Evolutionary conservation across 192 early-diverging fungal species (phyloP).

Genomic region (Backusella westeae): DNA sequence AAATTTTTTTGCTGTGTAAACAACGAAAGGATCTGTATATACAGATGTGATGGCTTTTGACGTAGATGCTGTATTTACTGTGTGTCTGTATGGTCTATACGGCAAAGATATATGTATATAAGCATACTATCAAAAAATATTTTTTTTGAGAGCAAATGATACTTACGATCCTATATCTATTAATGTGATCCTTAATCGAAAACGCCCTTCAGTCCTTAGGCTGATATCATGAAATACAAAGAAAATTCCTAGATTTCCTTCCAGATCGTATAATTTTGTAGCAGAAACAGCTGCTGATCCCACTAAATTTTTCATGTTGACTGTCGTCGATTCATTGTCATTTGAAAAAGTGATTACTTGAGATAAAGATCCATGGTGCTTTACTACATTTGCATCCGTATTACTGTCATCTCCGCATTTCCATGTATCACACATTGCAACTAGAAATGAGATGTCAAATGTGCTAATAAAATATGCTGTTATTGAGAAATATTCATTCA

Average conservation of each 20-base stretch:
- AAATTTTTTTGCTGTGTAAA: slow-evolving; percentile 76
- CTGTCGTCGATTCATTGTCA: slow-evolving; percentile 2
- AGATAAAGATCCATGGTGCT: slow-evolving; percentile 6
- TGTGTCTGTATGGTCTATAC: not conserved
- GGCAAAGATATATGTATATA: not conserved
- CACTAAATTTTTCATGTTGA: slow-evolving; percentile 62
- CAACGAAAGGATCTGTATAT: slow-evolving; percentile 65
- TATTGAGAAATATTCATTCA: not conserved
- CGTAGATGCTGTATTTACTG: slow-evolving; percentile 16
- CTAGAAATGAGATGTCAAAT: slow-evolving; percentile 6
- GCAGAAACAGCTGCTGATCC: slow-evolving; percentile 68
- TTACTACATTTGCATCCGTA: not conserved
- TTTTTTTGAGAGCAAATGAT: slow-evolving; percentile 16
- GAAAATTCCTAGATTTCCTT: slow-evolving; percentile 67
- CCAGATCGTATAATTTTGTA: slow-evolving; percentile 60
- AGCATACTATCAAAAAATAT: slow-evolving; percentile 6
- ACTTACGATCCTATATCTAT: slow-evolving; percentile 58
- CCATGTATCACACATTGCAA: slow-evolving; percentile 2
- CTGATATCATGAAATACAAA: slow-evolving; percentile 83
- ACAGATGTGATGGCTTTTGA: slow-evolving; percentile 42
- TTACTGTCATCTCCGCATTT: not conserved
- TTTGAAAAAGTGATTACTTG: slow-evolving; percentile 11
- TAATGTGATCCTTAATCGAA: slow-evolving; percentile 70
- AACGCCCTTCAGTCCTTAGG: slow-evolving; percentile 71
- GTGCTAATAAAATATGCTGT: not conserved